Base-by-base conservation (phyloP, 345 rosid species). In the Crucihimalaya himalaica region DNA sequence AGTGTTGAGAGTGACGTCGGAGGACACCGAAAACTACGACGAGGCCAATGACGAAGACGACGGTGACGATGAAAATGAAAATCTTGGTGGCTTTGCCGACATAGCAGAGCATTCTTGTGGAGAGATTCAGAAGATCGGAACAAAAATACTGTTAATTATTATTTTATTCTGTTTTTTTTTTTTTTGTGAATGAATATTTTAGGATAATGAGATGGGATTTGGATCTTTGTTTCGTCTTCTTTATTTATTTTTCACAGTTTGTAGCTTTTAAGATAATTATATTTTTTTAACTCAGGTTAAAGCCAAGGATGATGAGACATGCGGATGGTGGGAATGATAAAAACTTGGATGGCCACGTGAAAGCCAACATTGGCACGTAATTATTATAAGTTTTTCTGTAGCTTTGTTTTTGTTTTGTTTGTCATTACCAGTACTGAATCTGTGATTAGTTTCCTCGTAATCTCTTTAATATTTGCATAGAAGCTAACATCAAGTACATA, bases 71-170 rank as follows among this genome's bases (percentile, higher is more conserved):
- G 96, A 94, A 94, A 70, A 94, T 89, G 85, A 94, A 94, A 88
- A 94, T 94, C 90, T 91, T 94, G 71, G 98, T 94, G 59, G 98
- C 98, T 85, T 94, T 91, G 51, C 98, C 98, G 50, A 91, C 93
- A 78, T 91, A 94, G 78, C 96, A 91, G 93, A 94, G 68, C 80
- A 77, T 77, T 77, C 69, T 67, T 35, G 25, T 23, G 25, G 25
- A 23, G 25, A 23, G 25, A 23, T 23, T 63, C 28, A 54, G 47
- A 40, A 62, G 51, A 56, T 32, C 21, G 4, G 42, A 32, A 63
- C 46, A 28, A 73, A 63, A 43, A 40, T 29, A 39, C 54, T 62
- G 8, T 28, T 14, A 0, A 6, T 25, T 19, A 16, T 39, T 56
- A 5, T 31, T 25, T 9, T 43, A 16, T 10, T 37, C 1, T 37